phyloP scores from a whole-genome alignment of 2,329 filamentous ascomycete genomes.

The Fusarium foetens region DNA sequence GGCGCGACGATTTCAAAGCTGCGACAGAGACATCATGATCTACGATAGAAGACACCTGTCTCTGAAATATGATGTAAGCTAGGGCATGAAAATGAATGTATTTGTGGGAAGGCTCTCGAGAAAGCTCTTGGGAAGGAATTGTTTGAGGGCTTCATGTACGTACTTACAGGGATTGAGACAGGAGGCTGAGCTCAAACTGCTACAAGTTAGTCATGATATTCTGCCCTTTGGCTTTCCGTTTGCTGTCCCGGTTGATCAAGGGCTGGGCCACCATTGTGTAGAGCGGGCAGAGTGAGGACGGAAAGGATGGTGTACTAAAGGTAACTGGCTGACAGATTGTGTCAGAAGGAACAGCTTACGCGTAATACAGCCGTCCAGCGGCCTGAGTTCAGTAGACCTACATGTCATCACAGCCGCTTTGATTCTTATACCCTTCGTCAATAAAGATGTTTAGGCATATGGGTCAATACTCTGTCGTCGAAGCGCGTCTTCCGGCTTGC shows the following conservation, averaged over 20 bases:
- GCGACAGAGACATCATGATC: not conserved
- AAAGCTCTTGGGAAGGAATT: not conserved
- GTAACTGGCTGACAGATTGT: not conserved
- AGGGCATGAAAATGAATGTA: not conserved
- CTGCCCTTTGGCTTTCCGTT: not conserved
- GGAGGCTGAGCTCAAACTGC: not conserved
- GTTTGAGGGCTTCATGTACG: not conserved
- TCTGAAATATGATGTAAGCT: not conserved
- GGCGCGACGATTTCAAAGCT: not conserved
- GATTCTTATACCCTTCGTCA: too few relatives aligned
- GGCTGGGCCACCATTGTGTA: not conserved
- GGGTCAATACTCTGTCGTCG: not conserved
- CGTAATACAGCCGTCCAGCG: not conserved
- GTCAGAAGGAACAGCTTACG: not conserved
- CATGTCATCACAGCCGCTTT: not conserved
- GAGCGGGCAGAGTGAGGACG: not conserved
- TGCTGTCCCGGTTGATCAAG: not conserved
- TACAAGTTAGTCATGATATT: not conserved
- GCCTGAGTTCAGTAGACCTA: not conserved
- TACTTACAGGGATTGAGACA: not conserved
- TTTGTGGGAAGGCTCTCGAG: not conserved
- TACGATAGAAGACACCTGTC: not conserved
- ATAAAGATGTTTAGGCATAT: not conserved
- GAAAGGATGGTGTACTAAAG: not conserved
- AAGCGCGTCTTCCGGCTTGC: not conserved